These are phyloP conservation scores for Lactifluus hygrophoroides DNA, from an alignment of 768 basidiomycete species.

Conservation along the genomic window DNA sequence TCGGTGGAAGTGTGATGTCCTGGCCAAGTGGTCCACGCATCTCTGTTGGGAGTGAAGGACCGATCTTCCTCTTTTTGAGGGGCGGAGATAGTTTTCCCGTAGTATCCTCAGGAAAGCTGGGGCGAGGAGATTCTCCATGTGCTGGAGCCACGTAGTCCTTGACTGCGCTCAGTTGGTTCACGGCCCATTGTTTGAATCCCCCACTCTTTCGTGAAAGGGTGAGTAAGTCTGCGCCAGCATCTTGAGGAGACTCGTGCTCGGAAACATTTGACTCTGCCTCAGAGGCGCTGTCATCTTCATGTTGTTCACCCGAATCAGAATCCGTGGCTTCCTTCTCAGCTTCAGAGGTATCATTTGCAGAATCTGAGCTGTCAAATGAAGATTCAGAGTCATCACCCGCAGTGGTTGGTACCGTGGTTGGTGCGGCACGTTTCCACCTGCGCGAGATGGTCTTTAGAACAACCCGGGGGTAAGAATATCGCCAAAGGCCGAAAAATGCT, in stretches of 20 bases:
- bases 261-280: slow-evolving; percentile 9
- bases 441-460: slow-evolving; percentile 33
- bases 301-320: slow-evolving; percentile 11
- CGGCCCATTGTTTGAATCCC: slow-evolving; percentile 87
- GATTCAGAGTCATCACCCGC: slow-evolving; percentile 38
- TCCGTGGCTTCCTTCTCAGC: slow-evolving; percentile 24
- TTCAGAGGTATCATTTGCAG: slow-evolving; percentile 43
- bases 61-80: slow-evolving; percentile 44
- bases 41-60: slow-evolving; percentile 27
- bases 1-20: slow-evolving; percentile 55
- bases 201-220: slow-evolving; percentile 33
- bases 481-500: neutral
- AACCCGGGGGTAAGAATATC: neutral
- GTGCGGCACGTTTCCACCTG: slow-evolving; percentile 39
- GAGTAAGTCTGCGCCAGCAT: slow-evolving; percentile 19
- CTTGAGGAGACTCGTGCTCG: slow-evolving; percentile 23
- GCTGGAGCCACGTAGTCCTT: slow-evolving; percentile 34
- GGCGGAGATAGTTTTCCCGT: slow-evolving; percentile 13
- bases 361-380: slow-evolving; percentile 75
- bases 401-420: slow-evolving; percentile 24
- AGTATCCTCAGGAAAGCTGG: neutral
- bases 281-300: slow-evolving; percentile 8
- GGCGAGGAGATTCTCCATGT: neutral
- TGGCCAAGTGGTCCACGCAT: slow-evolving; percentile 80
- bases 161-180: slow-evolving; percentile 56